phyloP scores from a whole-genome alignment of 2,329 filamentous ascomycete species.

The Penicillium thymicola region DNA sequence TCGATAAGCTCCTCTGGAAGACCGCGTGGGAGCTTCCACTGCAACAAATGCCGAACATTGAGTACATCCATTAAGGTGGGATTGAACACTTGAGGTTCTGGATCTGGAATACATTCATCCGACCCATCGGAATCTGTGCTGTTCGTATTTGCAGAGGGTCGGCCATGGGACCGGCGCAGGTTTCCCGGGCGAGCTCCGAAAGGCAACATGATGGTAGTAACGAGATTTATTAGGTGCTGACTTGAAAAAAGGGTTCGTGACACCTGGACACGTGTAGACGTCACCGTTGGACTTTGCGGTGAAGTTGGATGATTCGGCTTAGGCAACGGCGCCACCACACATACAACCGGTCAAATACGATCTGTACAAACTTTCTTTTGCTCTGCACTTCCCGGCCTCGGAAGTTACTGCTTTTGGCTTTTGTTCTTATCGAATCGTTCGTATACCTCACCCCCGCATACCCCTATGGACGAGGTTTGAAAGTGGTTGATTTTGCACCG shows the following conservation, averaged over 20 bases:
- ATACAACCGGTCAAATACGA: not conserved
- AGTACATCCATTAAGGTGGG: constrained; percentile 34
- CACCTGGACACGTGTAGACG: not conserved
- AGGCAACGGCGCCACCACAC: not conserved
- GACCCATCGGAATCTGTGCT: not conserved
- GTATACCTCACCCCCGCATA: not conserved
- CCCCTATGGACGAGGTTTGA: not conserved
- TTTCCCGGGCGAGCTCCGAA: not conserved
- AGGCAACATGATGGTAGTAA: constrained; percentile 1
- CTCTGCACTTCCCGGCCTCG: not conserved
- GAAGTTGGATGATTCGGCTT: not conserved
- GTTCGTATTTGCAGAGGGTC: not conserved
- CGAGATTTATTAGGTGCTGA: not conserved
- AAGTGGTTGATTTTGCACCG: not conserved
- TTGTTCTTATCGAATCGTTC: not conserved
- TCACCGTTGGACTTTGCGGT: not conserved
- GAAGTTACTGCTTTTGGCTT: not conserved
- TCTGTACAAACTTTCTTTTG: not conserved
- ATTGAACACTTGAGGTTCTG: constrained; percentile 15
- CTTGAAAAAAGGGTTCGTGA: not conserved
- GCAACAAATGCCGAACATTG: constrained; percentile 32
- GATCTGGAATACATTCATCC: not conserved
- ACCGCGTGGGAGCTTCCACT: constrained; percentile 25
- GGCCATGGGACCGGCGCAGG: not conserved
- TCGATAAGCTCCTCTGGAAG: constrained; percentile 40